Conservation (phyloP, 2,329 filamentous ascomycete species). For the Clonostachys rhizophaga region DNA sequence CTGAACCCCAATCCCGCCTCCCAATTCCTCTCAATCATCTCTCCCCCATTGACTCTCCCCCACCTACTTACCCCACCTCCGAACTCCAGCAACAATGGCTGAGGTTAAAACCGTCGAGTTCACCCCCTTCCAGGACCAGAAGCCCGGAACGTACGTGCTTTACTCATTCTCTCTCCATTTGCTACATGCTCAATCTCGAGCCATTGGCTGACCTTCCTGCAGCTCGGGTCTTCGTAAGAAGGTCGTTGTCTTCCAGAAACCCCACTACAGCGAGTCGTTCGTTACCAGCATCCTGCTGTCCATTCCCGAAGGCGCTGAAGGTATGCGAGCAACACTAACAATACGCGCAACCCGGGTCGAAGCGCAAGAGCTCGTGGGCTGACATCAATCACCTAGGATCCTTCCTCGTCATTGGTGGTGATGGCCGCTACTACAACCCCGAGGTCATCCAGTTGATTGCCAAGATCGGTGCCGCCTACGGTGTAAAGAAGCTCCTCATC, state of each 20-base stretch:
- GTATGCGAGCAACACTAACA: conserved; percentile 23
- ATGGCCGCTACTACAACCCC: conserved; percentile 95
- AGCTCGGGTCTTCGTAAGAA: conserved; percentile 98
- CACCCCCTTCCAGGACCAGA: conserved; percentile 89
- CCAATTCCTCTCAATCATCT: conserved; percentile 9
- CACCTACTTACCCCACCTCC: conserved; percentile 3
- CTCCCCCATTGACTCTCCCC: conserved; percentile 1
- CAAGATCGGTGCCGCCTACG: conserved; percentile 94
- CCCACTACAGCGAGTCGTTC: conserved; percentile 95
- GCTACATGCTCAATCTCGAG: background rate
- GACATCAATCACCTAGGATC: conserved; percentile 37
- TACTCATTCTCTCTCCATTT: background rate
- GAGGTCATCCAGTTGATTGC: conserved; percentile 96
- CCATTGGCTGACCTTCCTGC: conserved; percentile 8
- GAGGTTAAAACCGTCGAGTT: conserved; percentile 71
- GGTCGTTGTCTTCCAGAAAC: conserved; percentile 94
- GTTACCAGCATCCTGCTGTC: conserved; percentile 90
- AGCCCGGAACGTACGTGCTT: conserved; percentile 85
- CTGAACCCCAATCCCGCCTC: conserved; percentile 1
- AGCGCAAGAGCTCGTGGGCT: background rate
- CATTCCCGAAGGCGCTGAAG: conserved; percentile 89
- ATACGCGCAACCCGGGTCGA: too few species aligned
- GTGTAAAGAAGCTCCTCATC: conserved; percentile 97
- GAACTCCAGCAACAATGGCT: conserved; percentile 46
- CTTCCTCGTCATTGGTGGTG: conserved; percentile 93